A percentile compares a stretch with the other conserved stretches of the same genome.
These are phyloP conservation scores for Plasmodium adleri DNA, from an alignment of 169 alveolate genomes.

Conservation along the genomic window DNA sequence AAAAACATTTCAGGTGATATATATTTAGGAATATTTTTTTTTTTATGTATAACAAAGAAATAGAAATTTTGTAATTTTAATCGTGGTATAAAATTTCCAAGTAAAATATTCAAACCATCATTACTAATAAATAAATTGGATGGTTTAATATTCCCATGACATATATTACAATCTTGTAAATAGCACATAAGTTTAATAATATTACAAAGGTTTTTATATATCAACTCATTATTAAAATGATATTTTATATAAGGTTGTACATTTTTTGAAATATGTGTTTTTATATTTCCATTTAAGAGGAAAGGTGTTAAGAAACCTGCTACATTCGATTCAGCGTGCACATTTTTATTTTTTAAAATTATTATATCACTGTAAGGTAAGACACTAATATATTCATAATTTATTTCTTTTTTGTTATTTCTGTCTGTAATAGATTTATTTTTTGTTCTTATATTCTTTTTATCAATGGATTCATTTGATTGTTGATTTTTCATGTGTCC, in stretches of 20 bases:
- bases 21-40: constrained; percentile 27
- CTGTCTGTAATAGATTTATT: neutral
- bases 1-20: constrained; percentile 55
- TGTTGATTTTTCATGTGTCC: neutral
- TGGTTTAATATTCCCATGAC: constrained; percentile 64
- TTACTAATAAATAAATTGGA: constrained; percentile 43
- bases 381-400: constrained; percentile 23
- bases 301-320: constrained; percentile 72
- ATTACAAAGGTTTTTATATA: constrained; percentile 28
- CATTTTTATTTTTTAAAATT: constrained; percentile 11
- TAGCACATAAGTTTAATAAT: constrained; percentile 49
- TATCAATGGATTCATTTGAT: neutral
- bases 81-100: constrained; percentile 63
- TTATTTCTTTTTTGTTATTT: constrained; percentile 9
- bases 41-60: constrained; percentile 42
- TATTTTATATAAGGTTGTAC: constrained; percentile 29
- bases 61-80: constrained; percentile 28
- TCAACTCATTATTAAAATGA: constrained; percentile 12
- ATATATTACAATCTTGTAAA: constrained; percentile 31
- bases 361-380: constrained; percentile 65
- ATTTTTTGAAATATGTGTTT: constrained; percentile 23
- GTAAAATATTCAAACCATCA: constrained; percentile 27
- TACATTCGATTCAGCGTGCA: neutral
- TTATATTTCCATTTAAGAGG: constrained; percentile 40
- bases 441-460: neutral